Base-by-base conservation (phyloP, 441 rosid species). In the Populus trichocarpa region DNA sequence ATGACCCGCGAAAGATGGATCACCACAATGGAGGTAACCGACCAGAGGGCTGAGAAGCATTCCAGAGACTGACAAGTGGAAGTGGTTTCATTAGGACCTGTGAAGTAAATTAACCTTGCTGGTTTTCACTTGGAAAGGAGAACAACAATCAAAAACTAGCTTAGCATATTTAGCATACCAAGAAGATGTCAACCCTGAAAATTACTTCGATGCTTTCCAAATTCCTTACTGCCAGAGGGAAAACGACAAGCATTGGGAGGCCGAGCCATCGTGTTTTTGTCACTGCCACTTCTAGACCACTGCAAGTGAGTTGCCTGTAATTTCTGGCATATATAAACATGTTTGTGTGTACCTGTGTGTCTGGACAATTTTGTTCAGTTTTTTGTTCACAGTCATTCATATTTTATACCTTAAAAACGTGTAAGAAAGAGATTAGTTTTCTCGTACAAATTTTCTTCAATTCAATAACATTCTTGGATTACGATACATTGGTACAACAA, bases 261-360 rank as follows among this genome's bases (percentile, higher is more conserved):
- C 72, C 10, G 32, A 30, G 32, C 32, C 32, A 30, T 16, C 73
- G 78, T 32, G 35, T 59, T 2, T 80, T 85, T 40, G 82, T 79
- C 75, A 77, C 80, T 33, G 82, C 83, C 6, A 59, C 75, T 3
- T 63, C 81, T 3, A 59, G 53, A 75, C 80, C 76, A 23, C 72
- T 79, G 30, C 77, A 81, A 69, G 86, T 76, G 65, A 72, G 87
- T 80, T 59, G 23, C 26, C 26, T n/a, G 65, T 23, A 6, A 64
- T 63, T 66, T 11, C 25, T 7, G 10, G 11, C 9, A 18, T 7
- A 22, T 69, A 61, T 16, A 53, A 5, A 14, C 20, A 14, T 57
- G 0, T 14, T 22, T n/a, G 65, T 59, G 50, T 12, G 25, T n/a
- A 10, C 23, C 4, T 30, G 32, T 30, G 32, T 30, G 32, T 30